phyloP scores from a whole-genome alignment of 2,329 filamentous ascomycete genomes.

The Gnomoniopsis smithogilvyi region DNA sequence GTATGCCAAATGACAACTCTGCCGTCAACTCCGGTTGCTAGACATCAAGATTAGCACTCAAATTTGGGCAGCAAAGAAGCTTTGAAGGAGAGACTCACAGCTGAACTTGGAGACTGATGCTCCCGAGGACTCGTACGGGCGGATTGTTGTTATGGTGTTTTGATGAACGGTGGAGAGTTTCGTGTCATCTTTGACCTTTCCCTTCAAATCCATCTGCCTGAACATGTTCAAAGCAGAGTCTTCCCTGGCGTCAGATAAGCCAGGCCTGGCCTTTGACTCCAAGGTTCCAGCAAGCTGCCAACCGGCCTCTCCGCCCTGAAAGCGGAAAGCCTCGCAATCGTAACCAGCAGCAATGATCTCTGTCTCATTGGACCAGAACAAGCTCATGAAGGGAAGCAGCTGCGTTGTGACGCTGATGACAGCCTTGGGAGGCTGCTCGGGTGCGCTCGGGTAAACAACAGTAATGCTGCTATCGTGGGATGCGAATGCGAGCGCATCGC shows the following conservation, averaged over 20 bases:
- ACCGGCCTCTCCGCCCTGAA: constrained; percentile 72
- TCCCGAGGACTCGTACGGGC: constrained; percentile 67
- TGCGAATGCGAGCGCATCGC: constrained; percentile 89
- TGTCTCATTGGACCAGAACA: constrained; percentile 87
- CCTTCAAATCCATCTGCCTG: constrained; percentile 96
- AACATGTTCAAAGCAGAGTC: constrained; percentile 98
- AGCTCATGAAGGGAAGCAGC: constrained; percentile 84
- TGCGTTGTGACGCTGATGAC: constrained; percentile 88
- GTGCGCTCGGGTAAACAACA: constrained; percentile 87
- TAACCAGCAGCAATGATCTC: constrained; percentile 96
- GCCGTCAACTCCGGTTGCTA: constrained; percentile 80
- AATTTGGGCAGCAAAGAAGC: constrained; percentile 17
- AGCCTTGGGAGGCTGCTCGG: constrained; percentile 87
- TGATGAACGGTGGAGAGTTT: constrained; percentile 95
- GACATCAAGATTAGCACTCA: constrained; percentile 26
- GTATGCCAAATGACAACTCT: constrained; percentile 75
- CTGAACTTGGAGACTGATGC: constrained; percentile 75
- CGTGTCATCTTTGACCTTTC: constrained; percentile 86
- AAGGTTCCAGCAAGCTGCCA: constrained; percentile 84
- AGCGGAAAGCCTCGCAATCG: constrained; percentile 85
- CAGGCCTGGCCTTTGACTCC: constrained; percentile 67
- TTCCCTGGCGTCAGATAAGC: constrained; percentile 64
- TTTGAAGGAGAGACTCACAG: constrained; percentile 57
- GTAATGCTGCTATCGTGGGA: constrained; percentile 96
- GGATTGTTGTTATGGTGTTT: constrained; percentile 87